phyloP scores from a whole-genome alignment of 2,329 filamentous ascomycete species.

The Penicillium sp. region DNA sequence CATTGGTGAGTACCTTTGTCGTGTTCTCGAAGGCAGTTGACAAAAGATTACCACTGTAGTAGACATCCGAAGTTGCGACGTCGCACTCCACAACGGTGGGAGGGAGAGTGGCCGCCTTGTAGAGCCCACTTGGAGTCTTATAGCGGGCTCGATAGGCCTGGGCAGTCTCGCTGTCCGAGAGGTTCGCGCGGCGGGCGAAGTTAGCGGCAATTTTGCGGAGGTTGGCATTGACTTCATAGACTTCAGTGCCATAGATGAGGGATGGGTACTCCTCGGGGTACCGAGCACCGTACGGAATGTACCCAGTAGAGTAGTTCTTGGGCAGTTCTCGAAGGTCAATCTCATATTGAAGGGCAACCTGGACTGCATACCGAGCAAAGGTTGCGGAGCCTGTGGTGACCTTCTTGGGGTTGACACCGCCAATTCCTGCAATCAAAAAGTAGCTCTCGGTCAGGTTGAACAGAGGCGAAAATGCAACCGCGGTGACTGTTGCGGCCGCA shows the following conservation, averaged over 20 bases:
- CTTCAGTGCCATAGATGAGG: constrained; percentile 69
- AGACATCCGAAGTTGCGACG: constrained; percentile 71
- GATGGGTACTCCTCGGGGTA: constrained; percentile 61
- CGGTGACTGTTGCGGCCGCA: constrained; percentile 67
- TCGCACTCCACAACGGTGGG: constrained; percentile 69
- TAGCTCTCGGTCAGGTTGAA: constrained; percentile 72
- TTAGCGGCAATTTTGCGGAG: constrained; percentile 59
- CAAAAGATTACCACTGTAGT: constrained; percentile 67
- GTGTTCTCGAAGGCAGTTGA: constrained; percentile 68
- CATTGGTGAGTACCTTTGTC: constrained; percentile 68
- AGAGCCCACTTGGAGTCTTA: constrained; percentile 34
- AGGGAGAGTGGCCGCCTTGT: constrained; percentile 47
- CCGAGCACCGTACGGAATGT: constrained; percentile 66
- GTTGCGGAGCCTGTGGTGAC: constrained; percentile 69
- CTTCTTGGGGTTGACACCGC: constrained; percentile 71
- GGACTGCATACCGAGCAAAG: constrained; percentile 70
- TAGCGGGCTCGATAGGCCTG: constrained; percentile 62
- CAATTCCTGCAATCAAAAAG: constrained; percentile 73
- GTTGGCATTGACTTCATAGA: constrained; percentile 67
- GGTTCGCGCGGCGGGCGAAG: constrained; percentile 56
- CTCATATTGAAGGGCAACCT: constrained; percentile 77
- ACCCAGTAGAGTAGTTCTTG: constrained; percentile 67
- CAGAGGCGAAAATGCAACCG: constrained; percentile 62
- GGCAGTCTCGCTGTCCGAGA: constrained; percentile 57
- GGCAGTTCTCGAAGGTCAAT: constrained; percentile 73